These are phyloP conservation scores for Taxawa tesnikishii DNA, from an alignment of 2,329 filamentous ascomycete species.

Conservation along the genomic window DNA sequence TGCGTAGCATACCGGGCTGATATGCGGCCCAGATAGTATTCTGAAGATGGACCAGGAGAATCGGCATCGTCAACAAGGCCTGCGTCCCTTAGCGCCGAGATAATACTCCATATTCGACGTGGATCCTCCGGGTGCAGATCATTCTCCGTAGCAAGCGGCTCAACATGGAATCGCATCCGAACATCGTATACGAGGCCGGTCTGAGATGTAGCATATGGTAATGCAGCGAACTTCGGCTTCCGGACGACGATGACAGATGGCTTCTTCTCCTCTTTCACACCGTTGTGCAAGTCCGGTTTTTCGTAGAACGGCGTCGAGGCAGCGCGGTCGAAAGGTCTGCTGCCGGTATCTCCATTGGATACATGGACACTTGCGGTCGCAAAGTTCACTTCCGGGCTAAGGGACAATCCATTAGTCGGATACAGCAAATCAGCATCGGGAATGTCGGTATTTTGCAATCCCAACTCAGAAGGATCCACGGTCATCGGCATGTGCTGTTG, in stretches of 20 bases:
- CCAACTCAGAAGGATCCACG: constrained; percentile 68
- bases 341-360: neutral
- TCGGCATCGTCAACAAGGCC: constrained; percentile 60
- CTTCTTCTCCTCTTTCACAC: neutral
- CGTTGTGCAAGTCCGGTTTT: neutral
- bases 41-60: constrained; percentile 32
- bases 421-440: constrained; percentile 53
- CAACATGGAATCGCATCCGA: constrained; percentile 90
- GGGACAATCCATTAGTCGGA: neutral
- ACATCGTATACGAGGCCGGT: constrained; percentile 62
- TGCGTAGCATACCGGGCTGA: constrained; percentile 62
- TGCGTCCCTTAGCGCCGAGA: constrained; percentile 71
- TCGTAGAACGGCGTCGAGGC: neutral
- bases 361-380: neutral
- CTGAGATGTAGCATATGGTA: constrained; percentile 24
- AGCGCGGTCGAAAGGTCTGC: neutral
- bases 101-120: constrained; percentile 82
- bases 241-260: neutral
- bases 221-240: constrained; percentile 18
- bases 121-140: constrained; percentile 93
- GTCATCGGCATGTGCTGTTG: neutral
- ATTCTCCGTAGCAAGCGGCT: constrained; percentile 41
- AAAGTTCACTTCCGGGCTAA: neutral
- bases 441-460: constrained; percentile 94
- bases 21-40: constrained; percentile 55